Evolutionary conservation across 257 asterid species (phyloP), one percentile per base, ranked within the genome.

Genomic region (Solanum dulcamara): DNA sequence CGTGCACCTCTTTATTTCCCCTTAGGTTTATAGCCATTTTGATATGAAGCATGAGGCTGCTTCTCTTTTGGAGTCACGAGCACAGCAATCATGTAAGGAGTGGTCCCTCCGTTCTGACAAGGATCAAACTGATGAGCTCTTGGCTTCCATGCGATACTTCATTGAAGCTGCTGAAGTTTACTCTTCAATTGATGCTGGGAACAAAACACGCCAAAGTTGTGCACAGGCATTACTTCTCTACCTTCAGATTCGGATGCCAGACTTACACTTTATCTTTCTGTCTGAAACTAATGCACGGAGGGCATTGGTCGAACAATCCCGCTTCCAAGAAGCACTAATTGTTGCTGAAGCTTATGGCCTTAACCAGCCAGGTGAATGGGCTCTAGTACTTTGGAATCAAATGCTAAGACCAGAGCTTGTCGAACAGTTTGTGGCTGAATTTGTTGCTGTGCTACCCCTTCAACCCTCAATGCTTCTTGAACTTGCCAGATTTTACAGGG

Each of bases 11-110:
- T 68, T 82, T 53, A 24, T 86, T 83, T 84, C 68, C 62, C 81
- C 68, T 80, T 92, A 96, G 99, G 98, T 96, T 81, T 96, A 96
- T 87, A 92, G 90, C 87, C 98, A 95, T 91, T 96, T 96, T 57
- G 97, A 96, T 92, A 96, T 96, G 99, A 96, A 94, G 90, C 97
- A 96, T 51, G 99, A 96, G 84, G 92, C 96, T 15, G 99, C 98
- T 85, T 87, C 95, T 13, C 97, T 95, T 90, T 83, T 96, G 90
- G 98, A 95, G 85, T 85, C 88, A 48, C 97, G 98, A 53, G 98
- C 97, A 14, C 93, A 89, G 33, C 93, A 88, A 88, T 94, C 96
- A 2, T 91, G 93, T 82, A 88, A 89, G 28, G 93, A 88, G 84
- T 96, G 99, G 98, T 93, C 92, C 82, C 88, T 84, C 40, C 93